A percentile compares a stretch with the other conserved stretches of the same genome.
Evolutionary conservation across 495 filamentous ascomycete species (phyloP).

Genomic region (Xylaria castorea): DNA sequence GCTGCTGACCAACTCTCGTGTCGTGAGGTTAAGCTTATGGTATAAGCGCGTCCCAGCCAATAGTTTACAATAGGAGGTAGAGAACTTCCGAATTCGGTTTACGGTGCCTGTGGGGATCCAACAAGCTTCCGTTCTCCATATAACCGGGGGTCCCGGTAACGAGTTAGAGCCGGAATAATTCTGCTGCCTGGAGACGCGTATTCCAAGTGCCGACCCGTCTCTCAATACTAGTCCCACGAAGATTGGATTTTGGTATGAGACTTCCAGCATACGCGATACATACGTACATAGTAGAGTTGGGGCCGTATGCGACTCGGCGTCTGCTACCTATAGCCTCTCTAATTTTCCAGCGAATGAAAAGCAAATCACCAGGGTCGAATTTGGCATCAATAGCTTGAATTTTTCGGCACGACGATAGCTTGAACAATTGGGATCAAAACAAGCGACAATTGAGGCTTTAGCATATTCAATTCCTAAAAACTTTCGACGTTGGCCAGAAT

Average conservation of each 20-base stretch:
- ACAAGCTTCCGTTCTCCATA: not conserved
- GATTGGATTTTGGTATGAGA: not conserved
- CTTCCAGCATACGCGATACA: not conserved
- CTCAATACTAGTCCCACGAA: not conserved
- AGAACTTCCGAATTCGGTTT: slow-evolving; percentile 2
- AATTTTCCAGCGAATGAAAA: not conserved
- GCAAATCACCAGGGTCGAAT: not conserved
- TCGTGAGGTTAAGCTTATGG: not conserved
- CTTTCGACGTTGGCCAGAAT: not conserved
- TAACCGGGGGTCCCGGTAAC: not conserved
- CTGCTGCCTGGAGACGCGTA: not conserved
- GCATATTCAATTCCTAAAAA: not conserved
- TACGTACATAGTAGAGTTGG: not conserved
- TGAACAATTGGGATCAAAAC: not conserved
- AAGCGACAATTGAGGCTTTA: not conserved
- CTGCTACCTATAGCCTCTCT: not conserved
- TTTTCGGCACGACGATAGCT: not conserved
- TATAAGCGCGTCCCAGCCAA: not conserved
- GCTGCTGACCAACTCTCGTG: not conserved
- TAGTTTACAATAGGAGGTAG: not conserved
- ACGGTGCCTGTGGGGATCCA: not conserved
- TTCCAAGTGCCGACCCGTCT: not conserved
- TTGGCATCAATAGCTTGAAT: not conserved
- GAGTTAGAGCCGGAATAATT: not conserved
- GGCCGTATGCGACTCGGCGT: not conserved